Conservation (phyloP, 2,329 filamentous ascomycete species). For the Trichoderma sp. region DNA sequence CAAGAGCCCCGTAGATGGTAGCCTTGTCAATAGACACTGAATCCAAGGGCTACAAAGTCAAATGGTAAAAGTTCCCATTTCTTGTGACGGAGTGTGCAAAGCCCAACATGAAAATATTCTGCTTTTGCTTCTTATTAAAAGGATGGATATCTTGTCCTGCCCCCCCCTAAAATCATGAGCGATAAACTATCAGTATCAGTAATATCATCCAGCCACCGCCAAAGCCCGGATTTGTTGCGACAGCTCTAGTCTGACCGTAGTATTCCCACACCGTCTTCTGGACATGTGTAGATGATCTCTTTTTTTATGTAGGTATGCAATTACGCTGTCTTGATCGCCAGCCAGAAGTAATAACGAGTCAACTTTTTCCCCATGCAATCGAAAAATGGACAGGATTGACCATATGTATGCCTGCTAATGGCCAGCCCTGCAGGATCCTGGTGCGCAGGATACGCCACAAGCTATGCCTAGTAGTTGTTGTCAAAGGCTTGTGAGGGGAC, state of each 20-base stretch:
- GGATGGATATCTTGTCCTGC: constrained; percentile 2
- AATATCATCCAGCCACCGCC: constrained; percentile 14
- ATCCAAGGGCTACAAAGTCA: constrained; percentile 13
- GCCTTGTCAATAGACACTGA: constrained; percentile 45
- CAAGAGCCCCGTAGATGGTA: constrained; percentile 54
- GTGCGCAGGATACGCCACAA: background rate
- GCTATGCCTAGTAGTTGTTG: constrained; percentile 32
- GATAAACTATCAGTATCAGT: constrained; percentile 9
- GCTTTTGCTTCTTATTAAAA: constrained; percentile 7
- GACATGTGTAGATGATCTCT: background rate
- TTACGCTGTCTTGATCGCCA: constrained; percentile 5
- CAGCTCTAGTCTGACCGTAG: background rate
- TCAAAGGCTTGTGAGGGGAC: constrained; percentile 41
- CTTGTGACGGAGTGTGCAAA: constrained; percentile 1
- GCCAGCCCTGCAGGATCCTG: background rate
- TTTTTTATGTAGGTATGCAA: background rate
- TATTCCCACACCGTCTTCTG: background rate
- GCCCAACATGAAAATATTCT: background rate
- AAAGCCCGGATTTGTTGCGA: background rate
- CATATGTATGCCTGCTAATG: background rate
- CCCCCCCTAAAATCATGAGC: background rate
- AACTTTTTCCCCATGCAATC: background rate
- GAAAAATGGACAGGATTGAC: background rate
- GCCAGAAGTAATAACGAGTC: background rate
- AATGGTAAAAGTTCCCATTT: background rate